Base-by-base conservation (phyloP, 2,329 filamentous ascomycete genomes). In the Fusarium sp. region DNA sequence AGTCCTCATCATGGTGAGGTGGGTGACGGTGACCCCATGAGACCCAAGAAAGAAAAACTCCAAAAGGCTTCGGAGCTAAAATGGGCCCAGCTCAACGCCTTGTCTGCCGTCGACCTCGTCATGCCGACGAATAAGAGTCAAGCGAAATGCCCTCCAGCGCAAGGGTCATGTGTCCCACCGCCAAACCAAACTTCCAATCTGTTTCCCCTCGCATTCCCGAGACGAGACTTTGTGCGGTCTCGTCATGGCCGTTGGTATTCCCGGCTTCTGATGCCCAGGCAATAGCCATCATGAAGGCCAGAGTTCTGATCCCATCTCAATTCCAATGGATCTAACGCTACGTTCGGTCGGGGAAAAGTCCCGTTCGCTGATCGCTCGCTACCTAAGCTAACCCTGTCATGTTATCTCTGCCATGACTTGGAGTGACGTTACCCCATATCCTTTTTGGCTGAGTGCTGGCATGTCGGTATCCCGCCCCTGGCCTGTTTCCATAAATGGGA, bases 361-460 rank as follows among this genome's bases (percentile, higher is more conserved):
- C 67, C 52, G 43, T 62, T 63, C 29, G 52, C 29, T 35, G 58
- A 69, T 61, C 56, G 39, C 29, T 43, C 61, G 29, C 37, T 48
- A 56, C 31, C 54, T 39, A 69, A 52, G 35, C 54, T 35, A 69
- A 52, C 54, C 67, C 54, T 70, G 64, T 62, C 58, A 52, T 60
- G 37, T 33, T 69, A 22, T 56, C 29, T 68, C 48, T 69, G 29
- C 54, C 67, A 71, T 73, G 67, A 73, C 71, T 68, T 73, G 48
- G 50, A 62, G 70, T 73, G 71, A 73, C 70, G 71, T 73, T 73
- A 71, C 71, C 67, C 71, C 71, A 73, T 73, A 73, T 67, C 63
- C 43, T 62, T 68, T 64, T 37, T 33, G 27, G 41, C 59, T 62
- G 56, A 67, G 68, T 71, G 68, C 69, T 72, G 69, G 64, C 58